phyloP scores from a whole-genome alignment of 495 filamentous ascomycete genomes.

The Trichoderma orchidacearum region DNA sequence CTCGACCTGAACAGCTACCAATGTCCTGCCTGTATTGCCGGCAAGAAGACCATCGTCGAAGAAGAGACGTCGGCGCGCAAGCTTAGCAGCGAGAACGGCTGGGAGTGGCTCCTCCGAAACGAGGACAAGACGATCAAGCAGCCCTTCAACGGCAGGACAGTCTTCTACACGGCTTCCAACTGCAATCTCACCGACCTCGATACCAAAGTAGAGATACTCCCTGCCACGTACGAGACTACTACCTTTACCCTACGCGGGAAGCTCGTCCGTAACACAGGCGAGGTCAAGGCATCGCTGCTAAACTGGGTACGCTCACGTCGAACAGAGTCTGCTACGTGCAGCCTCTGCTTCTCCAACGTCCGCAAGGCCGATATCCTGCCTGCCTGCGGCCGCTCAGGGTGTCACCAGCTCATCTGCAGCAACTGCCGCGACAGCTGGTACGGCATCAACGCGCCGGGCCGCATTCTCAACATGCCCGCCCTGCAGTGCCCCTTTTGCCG shows the following conservation, averaged over 20 bases:
- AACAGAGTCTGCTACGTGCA: conserved; percentile 18
- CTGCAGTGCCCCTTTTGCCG: conserved; percentile 25
- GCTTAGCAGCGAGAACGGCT: conserved; percentile 19
- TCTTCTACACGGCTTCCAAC: conserved; percentile 22
- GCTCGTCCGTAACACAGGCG: conserved; percentile 20
- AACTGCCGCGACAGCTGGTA: conserved; percentile 9
- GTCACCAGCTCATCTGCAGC: conserved; percentile 9
- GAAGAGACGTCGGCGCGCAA: conserved; percentile 15
- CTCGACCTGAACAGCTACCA: conserved; percentile 14
- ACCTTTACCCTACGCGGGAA: conserved; percentile 21
- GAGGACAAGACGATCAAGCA: conserved; percentile 11
- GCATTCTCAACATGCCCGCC: conserved; percentile 22
- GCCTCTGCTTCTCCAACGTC: conserved; percentile 23
- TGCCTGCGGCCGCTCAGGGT: conserved; percentile 12
- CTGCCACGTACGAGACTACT: background rate
- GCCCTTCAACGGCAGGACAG: conserved; percentile 21
- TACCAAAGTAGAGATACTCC: conserved; percentile 22
- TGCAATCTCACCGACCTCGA: conserved; percentile 15
- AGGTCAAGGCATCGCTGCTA: conserved; percentile 16
- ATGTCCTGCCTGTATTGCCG: conserved; percentile 21
- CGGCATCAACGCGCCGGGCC: conserved; percentile 11
- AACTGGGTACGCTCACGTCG: conserved; percentile 18
- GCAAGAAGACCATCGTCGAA: conserved; percentile 15
- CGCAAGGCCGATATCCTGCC: conserved; percentile 10
- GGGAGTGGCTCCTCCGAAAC: conserved; percentile 25